phyloP scores from a whole-genome alignment of 352 stramenopile genomes.

The Phytophthora palmivora region DNA sequence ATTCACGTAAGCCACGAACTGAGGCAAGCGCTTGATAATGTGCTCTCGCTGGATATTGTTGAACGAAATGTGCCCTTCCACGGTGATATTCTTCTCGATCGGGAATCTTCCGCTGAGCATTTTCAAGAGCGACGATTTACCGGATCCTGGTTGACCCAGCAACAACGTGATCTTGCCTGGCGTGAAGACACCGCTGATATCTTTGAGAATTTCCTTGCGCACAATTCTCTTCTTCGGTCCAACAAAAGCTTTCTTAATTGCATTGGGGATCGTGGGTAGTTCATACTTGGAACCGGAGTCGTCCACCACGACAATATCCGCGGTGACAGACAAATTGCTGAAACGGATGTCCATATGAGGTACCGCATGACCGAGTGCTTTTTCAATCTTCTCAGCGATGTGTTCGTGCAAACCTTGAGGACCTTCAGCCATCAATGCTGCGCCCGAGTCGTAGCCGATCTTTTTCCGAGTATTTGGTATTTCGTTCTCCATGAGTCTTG shows the following conservation, averaged over 20 bases:
- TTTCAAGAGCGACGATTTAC: conserved; percentile 22
- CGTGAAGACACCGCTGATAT: conserved; percentile 19
- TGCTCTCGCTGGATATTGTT: conserved; percentile 13
- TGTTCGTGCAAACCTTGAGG: conserved; percentile 32
- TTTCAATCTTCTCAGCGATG: conserved; percentile 25
- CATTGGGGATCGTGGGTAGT: conserved; percentile 42
- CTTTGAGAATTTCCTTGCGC: conserved; percentile 39
- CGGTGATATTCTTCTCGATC: conserved; percentile 30
- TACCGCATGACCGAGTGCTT: conserved; percentile 22
- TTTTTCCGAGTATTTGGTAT: conserved; percentile 11
- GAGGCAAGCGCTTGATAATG: conserved; percentile 18
- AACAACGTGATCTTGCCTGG: conserved; percentile 29
- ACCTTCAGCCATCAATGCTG: conserved; percentile 19
- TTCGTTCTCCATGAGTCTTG: conserved; percentile 17
- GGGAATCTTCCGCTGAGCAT: conserved; percentile 24
- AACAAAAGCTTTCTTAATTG: conserved; percentile 25
- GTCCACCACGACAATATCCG: conserved; percentile 30
- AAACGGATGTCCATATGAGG: conserved; percentile 43
- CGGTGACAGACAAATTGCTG: conserved; percentile 21
- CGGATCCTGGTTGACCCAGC: conserved; percentile 16
- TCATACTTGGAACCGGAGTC: conserved; percentile 24
- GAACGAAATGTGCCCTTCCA: conserved; percentile 19
- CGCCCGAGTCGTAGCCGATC: conserved; percentile 21
- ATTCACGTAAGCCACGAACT: conserved; percentile 22
- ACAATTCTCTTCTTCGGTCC: conserved; percentile 25